These are phyloP conservation scores for Cochlearia excelsa DNA, from an alignment of 345 rosid genomes.

Conservation along the genomic window DNA sequence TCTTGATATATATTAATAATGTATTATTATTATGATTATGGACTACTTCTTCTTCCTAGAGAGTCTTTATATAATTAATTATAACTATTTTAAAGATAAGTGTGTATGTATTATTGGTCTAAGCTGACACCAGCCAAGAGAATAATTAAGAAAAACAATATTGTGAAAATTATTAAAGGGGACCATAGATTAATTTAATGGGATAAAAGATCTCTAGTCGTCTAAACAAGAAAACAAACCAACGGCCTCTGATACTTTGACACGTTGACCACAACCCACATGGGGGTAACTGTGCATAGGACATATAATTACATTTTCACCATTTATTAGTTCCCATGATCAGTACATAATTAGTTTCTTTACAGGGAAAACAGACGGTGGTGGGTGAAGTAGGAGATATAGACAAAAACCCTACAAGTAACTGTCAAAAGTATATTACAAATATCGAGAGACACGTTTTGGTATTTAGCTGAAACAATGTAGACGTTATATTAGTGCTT, in stretches of 20 bases:
- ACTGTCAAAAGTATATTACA: slow-evolving; percentile 17
- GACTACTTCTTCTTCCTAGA: background rate
- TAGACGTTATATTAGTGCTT: slow-evolving; percentile 23
- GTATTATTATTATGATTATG: background rate
- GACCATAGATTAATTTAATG: slow-evolving; percentile 9
- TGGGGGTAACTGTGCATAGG: slow-evolving; percentile 21
- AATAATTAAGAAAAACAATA: background rate
- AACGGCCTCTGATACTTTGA: slow-evolving; percentile 26
- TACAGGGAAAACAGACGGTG: slow-evolving; percentile 28
- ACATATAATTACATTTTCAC: background rate
- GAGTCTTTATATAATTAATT: slow-evolving; percentile 19
- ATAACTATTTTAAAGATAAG: slow-evolving; percentile 16
- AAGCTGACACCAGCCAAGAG: slow-evolving; percentile 18
- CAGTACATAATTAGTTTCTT: slow-evolving; percentile 5
- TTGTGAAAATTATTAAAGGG: slow-evolving; percentile 3
- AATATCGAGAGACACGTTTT: slow-evolving; percentile 25
- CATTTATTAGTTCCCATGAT: slow-evolving; percentile 13
- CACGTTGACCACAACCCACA: slow-evolving; percentile 30
- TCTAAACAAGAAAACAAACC: too few relatives aligned
- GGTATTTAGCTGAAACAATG: slow-evolving; percentile 22
- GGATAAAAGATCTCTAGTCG: too few relatives aligned
- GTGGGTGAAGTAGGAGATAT: slow-evolving; percentile 23
- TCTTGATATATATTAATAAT: background rate
- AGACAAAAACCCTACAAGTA: slow-evolving; percentile 29
- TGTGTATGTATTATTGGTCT: slow-evolving; percentile 13